Conservation (phyloP, 768 basidiomycete species). For the Thelephora aurantiotincta region DNA sequence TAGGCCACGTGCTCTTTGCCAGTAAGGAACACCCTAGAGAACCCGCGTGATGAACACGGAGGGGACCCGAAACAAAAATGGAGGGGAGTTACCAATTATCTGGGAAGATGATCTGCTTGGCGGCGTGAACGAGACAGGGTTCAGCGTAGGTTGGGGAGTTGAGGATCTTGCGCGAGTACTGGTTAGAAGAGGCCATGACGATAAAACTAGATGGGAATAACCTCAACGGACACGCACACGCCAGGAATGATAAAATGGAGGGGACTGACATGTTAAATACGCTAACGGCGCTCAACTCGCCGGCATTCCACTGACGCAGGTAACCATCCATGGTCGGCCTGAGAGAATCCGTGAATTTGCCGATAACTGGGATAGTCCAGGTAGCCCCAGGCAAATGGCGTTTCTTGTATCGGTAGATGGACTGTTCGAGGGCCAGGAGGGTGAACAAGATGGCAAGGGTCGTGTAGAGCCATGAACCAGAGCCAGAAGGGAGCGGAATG, state of each 20-base stretch:
- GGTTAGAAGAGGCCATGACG: constrained; percentile 92
- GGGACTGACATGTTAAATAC: constrained; percentile 85
- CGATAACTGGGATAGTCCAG: constrained; percentile 98
- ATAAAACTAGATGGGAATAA: constrained; percentile 56
- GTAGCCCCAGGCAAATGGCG: constrained; percentile 69
- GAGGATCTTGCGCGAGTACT: constrained; percentile 87
- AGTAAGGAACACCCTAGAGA: constrained; percentile 84
- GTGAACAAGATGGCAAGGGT: constrained; percentile 53
- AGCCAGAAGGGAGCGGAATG: constrained; percentile 20
- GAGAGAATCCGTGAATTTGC: constrained; percentile 88
- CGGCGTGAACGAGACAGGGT: constrained; percentile 87
- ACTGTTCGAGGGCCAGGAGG: constrained; percentile 78
- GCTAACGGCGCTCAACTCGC: constrained; percentile 76
- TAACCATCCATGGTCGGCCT: constrained; percentile 87
- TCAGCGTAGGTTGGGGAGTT: constrained; percentile 89
- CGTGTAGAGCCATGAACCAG: constrained; percentile 46
- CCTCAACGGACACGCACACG: too few species aligned
- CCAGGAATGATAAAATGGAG: not conserved
- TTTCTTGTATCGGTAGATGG: constrained; percentile 83
- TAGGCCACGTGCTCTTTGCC: constrained; percentile 92
- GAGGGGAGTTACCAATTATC: constrained; percentile 66
- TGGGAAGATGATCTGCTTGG: constrained; percentile 69
- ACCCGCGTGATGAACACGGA: not conserved
- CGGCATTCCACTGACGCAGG: constrained; percentile 84
- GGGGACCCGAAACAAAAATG: not conserved